Evolutionary conservation across 2,329 filamentous ascomycete genomes (phyloP).

Genomic region (Akanthomyces dipterigenus): DNA sequence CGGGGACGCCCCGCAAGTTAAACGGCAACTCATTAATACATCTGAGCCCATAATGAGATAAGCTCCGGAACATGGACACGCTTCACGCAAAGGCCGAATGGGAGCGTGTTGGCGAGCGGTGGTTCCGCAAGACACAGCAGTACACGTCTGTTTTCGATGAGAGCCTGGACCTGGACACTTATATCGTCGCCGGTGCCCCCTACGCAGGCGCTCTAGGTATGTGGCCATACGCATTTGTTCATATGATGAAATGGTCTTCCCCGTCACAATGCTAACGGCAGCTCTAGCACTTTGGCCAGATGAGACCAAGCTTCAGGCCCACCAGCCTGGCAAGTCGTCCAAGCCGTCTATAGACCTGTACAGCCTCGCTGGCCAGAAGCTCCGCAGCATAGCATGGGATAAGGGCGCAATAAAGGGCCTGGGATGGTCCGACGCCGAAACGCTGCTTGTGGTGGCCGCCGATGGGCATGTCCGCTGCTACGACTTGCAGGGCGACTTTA

Average conservation of each 20-base stretch:
- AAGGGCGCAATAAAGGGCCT: slow-evolving; percentile 80
- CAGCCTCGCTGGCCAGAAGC: slow-evolving; percentile 82
- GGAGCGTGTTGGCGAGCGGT: slow-evolving; percentile 87
- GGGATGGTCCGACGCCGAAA: slow-evolving; percentile 95
- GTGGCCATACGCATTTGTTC: slow-evolving; percentile 17
- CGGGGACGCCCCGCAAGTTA: neutral
- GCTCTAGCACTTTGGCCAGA: slow-evolving; percentile 75
- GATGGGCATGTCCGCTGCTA: slow-evolving; percentile 90
- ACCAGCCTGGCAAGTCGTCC: slow-evolving; percentile 61
- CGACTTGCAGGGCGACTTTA: slow-evolving; percentile 90
- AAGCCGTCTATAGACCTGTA: slow-evolving; percentile 92
- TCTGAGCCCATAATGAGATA: slow-evolving; percentile 24
- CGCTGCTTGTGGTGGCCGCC: slow-evolving; percentile 76
- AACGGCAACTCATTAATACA: too few species aligned
- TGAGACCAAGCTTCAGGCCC: slow-evolving; percentile 74
- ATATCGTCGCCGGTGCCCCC: slow-evolving; percentile 82
- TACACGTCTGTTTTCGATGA: slow-evolving; percentile 92
- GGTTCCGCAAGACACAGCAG: slow-evolving; percentile 90
- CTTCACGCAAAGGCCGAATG: slow-evolving; percentile 75
- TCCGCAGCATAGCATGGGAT: slow-evolving; percentile 85
- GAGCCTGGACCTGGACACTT: slow-evolving; percentile 91
- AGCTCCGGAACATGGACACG: slow-evolving; percentile 41
- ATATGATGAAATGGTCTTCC: neutral
- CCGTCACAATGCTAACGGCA: slow-evolving; percentile 10
- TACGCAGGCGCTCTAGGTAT: slow-evolving; percentile 91